These are phyloP conservation scores for Tricholoma hemisulphureum DNA, from an alignment of 768 basidiomycete species.

Conservation along the genomic window DNA sequence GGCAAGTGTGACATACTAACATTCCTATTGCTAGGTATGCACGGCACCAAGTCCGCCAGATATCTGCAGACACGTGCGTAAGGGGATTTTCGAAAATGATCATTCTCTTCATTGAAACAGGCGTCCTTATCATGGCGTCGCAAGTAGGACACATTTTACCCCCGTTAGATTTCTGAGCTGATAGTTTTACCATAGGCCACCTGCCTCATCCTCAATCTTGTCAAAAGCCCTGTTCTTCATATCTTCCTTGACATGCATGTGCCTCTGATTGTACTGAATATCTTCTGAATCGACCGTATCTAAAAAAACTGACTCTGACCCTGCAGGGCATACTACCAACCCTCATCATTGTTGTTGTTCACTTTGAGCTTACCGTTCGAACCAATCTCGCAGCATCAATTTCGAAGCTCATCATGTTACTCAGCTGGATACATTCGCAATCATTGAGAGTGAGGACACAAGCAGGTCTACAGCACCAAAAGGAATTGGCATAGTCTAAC, in stretches of 20 bases:
- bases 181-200: constrained; percentile 1
- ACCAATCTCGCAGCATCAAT: too few species aligned
- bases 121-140: constrained; percentile 3
- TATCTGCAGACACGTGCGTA: background rate
- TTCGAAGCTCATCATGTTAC: background rate
- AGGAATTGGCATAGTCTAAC: background rate
- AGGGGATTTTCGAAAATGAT: constrained; percentile 3
- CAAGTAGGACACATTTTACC: constrained; percentile 4
- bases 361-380: constrained; percentile 2
- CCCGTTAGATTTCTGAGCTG: background rate
- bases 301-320: background rate
- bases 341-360: constrained; percentile 15
- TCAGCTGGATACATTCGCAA: background rate
- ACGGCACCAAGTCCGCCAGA: constrained; percentile 2
- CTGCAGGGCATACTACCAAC: constrained; percentile 18
- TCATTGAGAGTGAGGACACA: background rate
- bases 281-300: background rate
- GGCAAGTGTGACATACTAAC: background rate
- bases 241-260: constrained; percentile 14
- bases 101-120: constrained; percentile 14
- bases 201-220: constrained; percentile 11
- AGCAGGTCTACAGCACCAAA: background rate
- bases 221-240: constrained; percentile 10
- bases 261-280: constrained; percentile 10
- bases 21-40: constrained; percentile 7